These are phyloP conservation scores for Candida michaelii DNA, from an alignment of 805 yeast species.

Conservation along the genomic window DNA sequence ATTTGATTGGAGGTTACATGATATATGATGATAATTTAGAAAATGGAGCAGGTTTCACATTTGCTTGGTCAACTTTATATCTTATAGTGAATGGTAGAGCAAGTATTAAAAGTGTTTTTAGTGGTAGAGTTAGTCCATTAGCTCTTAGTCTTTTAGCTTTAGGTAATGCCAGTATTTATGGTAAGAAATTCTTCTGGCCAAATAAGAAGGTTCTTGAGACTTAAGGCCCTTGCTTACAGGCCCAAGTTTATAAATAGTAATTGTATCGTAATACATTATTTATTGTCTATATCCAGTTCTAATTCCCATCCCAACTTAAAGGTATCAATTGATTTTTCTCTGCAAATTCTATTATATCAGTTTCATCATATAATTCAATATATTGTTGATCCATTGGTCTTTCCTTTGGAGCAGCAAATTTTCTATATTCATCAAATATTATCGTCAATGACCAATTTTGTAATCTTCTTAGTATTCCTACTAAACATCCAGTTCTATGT, in stretches of 20 bases:
- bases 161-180: slow-evolving; percentile 65
- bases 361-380: slow-evolving; percentile 82
- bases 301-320: slow-evolving; percentile 51
- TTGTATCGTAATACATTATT: neutral
- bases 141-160: slow-evolving; percentile 57
- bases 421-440: slow-evolving; percentile 92
- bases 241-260: neutral
- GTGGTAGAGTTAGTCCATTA: slow-evolving; percentile 64
- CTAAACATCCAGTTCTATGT: slow-evolving; percentile 94
- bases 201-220: slow-evolving; percentile 3
- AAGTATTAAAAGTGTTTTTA: slow-evolving; percentile 49
- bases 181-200: slow-evolving; percentile 63
- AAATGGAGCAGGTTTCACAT: slow-evolving; percentile 77
- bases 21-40: slow-evolving; percentile 71
- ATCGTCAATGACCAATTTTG: slow-evolving; percentile 93
- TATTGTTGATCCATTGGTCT: slow-evolving; percentile 95
- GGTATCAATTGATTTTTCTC: slow-evolving; percentile 60
- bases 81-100: slow-evolving; percentile 67
- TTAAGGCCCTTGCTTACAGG: no score
- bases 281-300: neutral
- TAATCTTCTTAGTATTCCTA: slow-evolving; percentile 85
- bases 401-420: slow-evolving; percentile 93
- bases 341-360: slow-evolving; percentile 58
- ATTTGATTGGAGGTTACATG: slow-evolving; percentile 70
- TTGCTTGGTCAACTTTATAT: slow-evolving; percentile 81